Evolutionary conservation across 495 filamentous ascomycete species (phyloP).

Genomic region (Friedmanniomyces simplex): DNA sequence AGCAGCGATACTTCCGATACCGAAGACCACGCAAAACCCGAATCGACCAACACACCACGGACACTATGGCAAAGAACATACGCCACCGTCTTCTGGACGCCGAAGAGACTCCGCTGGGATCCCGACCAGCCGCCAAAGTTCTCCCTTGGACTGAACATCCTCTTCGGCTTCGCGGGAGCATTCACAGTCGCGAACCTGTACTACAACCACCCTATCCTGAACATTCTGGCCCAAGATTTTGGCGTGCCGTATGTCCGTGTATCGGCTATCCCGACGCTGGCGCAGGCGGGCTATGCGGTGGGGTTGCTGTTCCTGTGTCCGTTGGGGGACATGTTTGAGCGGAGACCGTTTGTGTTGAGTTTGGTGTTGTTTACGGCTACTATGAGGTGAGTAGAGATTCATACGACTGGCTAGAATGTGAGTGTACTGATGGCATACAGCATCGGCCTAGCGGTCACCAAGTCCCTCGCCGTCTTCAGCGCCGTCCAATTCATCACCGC

Average conservation of each 20-base stretch:
- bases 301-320: constrained; percentile 71
- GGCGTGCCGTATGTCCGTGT: constrained; percentile 41
- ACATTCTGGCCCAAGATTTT: constrained; percentile 52
- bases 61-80: constrained; percentile 25
- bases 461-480: constrained; percentile 51
- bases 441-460: constrained; percentile 63
- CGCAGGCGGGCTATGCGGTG: constrained; percentile 70
- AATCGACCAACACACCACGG: neutral
- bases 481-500: constrained; percentile 59
- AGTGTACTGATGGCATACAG: constrained; percentile 19
- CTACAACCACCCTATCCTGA: constrained; percentile 60
- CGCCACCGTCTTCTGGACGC: constrained; percentile 42
- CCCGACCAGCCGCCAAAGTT: constrained; percentile 46
- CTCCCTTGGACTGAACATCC: constrained; percentile 47
- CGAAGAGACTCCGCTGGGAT: constrained; percentile 47
- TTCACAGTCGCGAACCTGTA: constrained; percentile 63
- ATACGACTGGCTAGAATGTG: neutral
- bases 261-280: constrained; percentile 56
- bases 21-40: neutral
- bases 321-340: constrained; percentile 60
- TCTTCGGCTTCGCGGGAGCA: constrained; percentile 44
- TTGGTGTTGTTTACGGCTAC: constrained; percentile 58
- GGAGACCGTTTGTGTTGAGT: constrained; percentile 58
- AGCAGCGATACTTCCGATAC: constrained; percentile 2
- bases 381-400: constrained; percentile 39